Evolutionary conservation across 2,329 filamentous ascomycete genomes (phyloP).

Genomic region (Pseudopyricularia javanii): DNA sequence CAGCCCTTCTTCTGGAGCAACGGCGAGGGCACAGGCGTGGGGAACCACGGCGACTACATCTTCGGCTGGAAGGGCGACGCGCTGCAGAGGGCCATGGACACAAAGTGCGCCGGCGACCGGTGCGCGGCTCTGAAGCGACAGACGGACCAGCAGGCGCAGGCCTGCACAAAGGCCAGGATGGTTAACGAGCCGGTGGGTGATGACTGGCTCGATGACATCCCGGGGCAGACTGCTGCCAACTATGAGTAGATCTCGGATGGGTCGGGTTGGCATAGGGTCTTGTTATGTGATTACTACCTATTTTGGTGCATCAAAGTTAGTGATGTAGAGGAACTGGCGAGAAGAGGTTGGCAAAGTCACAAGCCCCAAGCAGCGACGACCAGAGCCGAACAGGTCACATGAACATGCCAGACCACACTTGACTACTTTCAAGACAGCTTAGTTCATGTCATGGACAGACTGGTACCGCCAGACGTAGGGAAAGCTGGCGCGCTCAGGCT

Average conservation of each 20-base stretch:
- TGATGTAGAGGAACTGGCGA: too few species aligned
- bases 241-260: background rate
- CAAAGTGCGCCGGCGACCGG: conserved; percentile 10
- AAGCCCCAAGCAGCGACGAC: too few species aligned
- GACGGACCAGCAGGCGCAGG: conserved; percentile 7
- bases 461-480: too few species aligned
- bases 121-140: conserved; percentile 10
- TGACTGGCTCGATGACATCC: conserved; percentile 1
- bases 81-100: conserved; percentile 10
- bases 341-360: too few species aligned
- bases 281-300: too few species aligned
- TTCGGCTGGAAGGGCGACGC: conserved; percentile 12
- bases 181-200: conserved; percentile 10
- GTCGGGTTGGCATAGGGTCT: background rate
- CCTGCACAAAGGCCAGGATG: conserved; percentile 11
- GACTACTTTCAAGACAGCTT: too few species aligned
- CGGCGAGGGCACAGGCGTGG: conserved; percentile 10
- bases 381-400: too few species aligned
- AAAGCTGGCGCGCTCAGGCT: too few species aligned
- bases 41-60: conserved; percentile 12
- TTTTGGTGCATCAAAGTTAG: too few species aligned
- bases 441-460: too few species aligned
- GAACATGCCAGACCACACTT: too few species aligned
- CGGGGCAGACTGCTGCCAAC: background rate
- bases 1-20: conserved; percentile 16